Base-by-base conservation (phyloP, 305 asterid genomes). In the Solanum aculeatissimum region DNA sequence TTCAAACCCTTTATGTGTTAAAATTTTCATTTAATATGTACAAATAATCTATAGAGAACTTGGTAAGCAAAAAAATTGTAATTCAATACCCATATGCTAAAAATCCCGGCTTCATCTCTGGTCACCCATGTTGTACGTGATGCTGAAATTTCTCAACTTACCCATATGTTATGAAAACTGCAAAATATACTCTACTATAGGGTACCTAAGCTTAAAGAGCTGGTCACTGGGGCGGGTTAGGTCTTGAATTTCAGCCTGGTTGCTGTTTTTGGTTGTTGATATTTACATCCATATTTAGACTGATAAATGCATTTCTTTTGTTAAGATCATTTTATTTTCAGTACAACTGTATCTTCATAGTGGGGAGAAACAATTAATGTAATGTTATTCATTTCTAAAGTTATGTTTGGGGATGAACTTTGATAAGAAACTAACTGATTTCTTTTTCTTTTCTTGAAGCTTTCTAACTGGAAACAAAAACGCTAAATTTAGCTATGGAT, bases 401-500 rank as follows among this genome's bases (percentile, higher is more conserved):
- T 16, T 53, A 51, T 78, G 47, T 53, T 29, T 49, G 18, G 82
- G 9, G 45, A 72, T 78, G 66, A 78, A 29, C 19, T 29, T 63
- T 45, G 29, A 60, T 58, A 43, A 81, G 60, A 45, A 62, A 82
- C 77, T 65, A 63, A 63, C 83, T 51, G 55, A 85, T 68, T 71
- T 21, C 15, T 85, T 68, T 68, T 10, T 79, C 71, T 77, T 74
- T 27, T 84, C 55, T 70, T 84, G 86, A 90, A 93, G 95, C 92
- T 90, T 85, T 87, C 89, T 90, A 42, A 83, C 88, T 32, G 91
- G 93, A 83, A 89, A 89, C 74, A 89, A 70, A 75, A 89, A 88
- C 60, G 90, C 86, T 60, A 92, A 86, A 86, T 88, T 92, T 72
- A 92, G 91, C 75, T 94, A 92, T 88, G 97, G 97, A 70, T 92